Percentiles rank a stretch among this genome's conserved stretches.
Evolutionary conservation across 1,284 basidiomycete genomes (phyloP).

Genomic region (Pisolithus thermaeus): DNA sequence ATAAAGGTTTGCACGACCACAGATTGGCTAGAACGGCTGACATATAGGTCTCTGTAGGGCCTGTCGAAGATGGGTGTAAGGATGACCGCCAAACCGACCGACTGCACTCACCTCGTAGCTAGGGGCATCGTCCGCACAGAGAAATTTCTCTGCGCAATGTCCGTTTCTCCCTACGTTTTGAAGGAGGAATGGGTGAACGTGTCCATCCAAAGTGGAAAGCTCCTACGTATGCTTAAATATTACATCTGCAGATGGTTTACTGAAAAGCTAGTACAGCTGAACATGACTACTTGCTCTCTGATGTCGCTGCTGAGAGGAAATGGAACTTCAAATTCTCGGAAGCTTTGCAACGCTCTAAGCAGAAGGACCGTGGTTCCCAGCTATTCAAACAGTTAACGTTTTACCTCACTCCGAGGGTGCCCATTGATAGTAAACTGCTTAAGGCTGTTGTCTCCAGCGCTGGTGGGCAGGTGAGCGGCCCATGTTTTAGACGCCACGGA

Average conservation of each 20-base stretch:
- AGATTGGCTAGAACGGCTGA: slow-evolving; percentile 2
- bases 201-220: slow-evolving; percentile 46
- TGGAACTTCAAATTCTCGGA: slow-evolving; percentile 57
- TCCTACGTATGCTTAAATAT: slow-evolving; percentile 53
- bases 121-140: slow-evolving; percentile 69
- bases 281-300: slow-evolving; percentile 50
- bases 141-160: slow-evolving; percentile 75
- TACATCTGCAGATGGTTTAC: not conserved
- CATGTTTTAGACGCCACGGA: not conserved
- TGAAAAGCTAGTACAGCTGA: slow-evolving; percentile 44
- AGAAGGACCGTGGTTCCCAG: slow-evolving; percentile 36
- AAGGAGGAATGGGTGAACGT: slow-evolving; percentile 61
- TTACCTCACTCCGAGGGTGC: slow-evolving; percentile 63
- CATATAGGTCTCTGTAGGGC: slow-evolving; percentile 33
- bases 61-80: slow-evolving; percentile 60
- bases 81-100: slow-evolving; percentile 50
- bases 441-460: slow-evolving; percentile 59
- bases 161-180: slow-evolving; percentile 55
- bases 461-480: slow-evolving; percentile 57
- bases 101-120: slow-evolving; percentile 75
- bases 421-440: slow-evolving; percentile 50
- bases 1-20: slow-evolving; percentile 39
- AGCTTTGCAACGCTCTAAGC: slow-evolving; percentile 51
- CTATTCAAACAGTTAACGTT: slow-evolving; percentile 63
- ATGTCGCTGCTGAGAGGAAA: slow-evolving; percentile 57